Evolutionary conservation across 306 rosid species (phyloP), one percentile per base, ranked within the genome.

Genomic region (Calophaca sinica): DNA sequence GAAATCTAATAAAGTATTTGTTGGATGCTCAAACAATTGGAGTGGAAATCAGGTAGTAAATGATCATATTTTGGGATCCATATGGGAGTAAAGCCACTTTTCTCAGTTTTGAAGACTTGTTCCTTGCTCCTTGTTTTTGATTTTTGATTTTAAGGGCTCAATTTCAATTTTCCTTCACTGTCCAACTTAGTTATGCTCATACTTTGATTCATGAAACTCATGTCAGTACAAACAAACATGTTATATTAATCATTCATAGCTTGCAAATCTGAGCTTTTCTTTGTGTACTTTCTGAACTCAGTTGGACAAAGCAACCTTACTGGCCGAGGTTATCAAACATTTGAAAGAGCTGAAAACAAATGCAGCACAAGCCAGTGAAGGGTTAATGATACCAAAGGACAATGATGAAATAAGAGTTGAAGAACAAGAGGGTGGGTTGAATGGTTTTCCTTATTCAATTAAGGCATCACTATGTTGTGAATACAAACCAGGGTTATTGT

Each of bases 371-470:
- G 84, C 89, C 4, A 75, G 87, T 82, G 89, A 87, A 70, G 83
- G 81, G 2, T 76, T 77, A 42, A 55, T 86, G 72, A 77, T 87
- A 64, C 92, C 92, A 8, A 83, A 81, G 59, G 94, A 91, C 75
- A 77, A 20, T 9, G 94, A 91, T 48, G 94, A 89, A 74, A 77
- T 91, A 66, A 83, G 74, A 86, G 88, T 91, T 76, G 97, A 89
- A 75, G 83, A 83, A 53, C 78, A 81, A 13, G 89, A 86, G 15
- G 80, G 81, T 70, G 83, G 81, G 3, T 66, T 75, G 58, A 81
- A 88, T 72, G 92, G 89, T 39, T 71, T 71, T 5, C 87, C 90
- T 53, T 84, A 84, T 63, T 81, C 94, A 11, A 86, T 91, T 9
- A 79, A 61, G 62, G 94, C 85, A 12, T 91, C 92, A 29, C 65